Conservation (phyloP, 352 stramenopile genomes). For the Globisporangium okanoganense region DNA sequence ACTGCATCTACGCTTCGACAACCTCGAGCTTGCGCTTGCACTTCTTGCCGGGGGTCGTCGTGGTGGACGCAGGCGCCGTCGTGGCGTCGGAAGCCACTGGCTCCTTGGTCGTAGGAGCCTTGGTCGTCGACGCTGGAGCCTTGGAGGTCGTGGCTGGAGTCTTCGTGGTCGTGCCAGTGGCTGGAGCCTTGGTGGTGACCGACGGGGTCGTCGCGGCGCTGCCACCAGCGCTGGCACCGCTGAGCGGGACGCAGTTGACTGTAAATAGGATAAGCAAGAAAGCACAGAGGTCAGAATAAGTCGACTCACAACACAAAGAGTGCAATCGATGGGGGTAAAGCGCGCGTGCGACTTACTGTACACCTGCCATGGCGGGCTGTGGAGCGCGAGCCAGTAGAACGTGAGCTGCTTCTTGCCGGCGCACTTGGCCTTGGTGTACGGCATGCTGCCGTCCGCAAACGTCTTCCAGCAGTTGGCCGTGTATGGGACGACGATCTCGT, state of each 20-base stretch:
- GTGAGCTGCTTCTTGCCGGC: constrained; percentile 15
- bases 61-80: too few species aligned
- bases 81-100: too few species aligned
- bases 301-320: too few species aligned
- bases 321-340: too few species aligned
- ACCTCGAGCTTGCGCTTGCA: too few species aligned
- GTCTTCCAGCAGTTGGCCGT: constrained; percentile 14
- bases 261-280: background rate
- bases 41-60: too few species aligned
- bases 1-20: too few species aligned
- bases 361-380: constrained; percentile 16
- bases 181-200: background rate
- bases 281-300: too few species aligned
- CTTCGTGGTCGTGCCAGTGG: too few species aligned
- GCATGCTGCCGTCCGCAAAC: constrained; percentile 6
- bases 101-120: too few species aligned
- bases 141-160: too few species aligned
- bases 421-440: constrained; percentile 17
- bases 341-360: constrained; percentile 19
- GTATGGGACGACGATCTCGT: constrained; percentile 13
- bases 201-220: background rate
- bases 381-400: constrained; percentile 19
- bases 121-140: too few species aligned
- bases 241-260: constrained; percentile 12
- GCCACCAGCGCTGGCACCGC: background rate